phyloP scores from a whole-genome alignment of 805 yeast genomes.

The Pichia californica region DNA sequence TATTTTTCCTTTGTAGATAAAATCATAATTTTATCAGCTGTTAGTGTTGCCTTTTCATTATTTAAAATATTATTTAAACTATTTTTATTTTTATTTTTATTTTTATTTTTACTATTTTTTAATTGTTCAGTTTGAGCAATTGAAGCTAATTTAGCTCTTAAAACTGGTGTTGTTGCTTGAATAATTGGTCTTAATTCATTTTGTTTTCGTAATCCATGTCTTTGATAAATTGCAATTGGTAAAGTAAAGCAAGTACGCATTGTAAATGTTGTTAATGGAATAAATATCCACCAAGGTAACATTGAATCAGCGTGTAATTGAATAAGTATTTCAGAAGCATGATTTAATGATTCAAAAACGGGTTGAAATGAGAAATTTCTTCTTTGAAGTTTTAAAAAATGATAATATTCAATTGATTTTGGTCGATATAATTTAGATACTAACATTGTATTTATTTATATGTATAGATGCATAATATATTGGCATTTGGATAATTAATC shows the following conservation, averaged over 20 bases:
- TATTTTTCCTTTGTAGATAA: conserved; percentile 73
- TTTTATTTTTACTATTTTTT: conserved; percentile 13
- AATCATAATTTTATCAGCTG: conserved; percentile 72
- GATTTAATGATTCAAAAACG: conserved; percentile 15
- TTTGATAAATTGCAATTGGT: conserved; percentile 71
- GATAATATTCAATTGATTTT: not conserved
- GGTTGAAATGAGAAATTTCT: conserved; percentile 22
- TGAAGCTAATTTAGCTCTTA: conserved; percentile 50
- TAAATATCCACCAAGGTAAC: conserved; percentile 76
- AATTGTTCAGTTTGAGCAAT: conserved; percentile 32
- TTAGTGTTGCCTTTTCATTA: conserved; percentile 36
- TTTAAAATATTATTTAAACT: conserved; percentile 14
- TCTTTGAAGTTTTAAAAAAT: not conserved
- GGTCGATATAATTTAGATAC: not conserved
- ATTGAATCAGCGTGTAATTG: conserved; percentile 49
- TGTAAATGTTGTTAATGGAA: conserved; percentile 66
- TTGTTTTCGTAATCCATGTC: conserved; percentile 65
- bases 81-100: too few relatives aligned
- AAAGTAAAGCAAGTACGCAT: conserved; percentile 63
- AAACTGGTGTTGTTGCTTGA: conserved; percentile 68
- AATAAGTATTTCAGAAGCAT: conserved; percentile 33
- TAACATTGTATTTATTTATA: not conserved
- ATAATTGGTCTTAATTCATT: conserved; percentile 64
- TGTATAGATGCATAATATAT: too few relatives aligned
- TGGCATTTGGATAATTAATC: too few relatives aligned